Evolutionary conservation across 73 alveolate genomes (phyloP).

Genomic region (Symbiodinium natans): DNA sequence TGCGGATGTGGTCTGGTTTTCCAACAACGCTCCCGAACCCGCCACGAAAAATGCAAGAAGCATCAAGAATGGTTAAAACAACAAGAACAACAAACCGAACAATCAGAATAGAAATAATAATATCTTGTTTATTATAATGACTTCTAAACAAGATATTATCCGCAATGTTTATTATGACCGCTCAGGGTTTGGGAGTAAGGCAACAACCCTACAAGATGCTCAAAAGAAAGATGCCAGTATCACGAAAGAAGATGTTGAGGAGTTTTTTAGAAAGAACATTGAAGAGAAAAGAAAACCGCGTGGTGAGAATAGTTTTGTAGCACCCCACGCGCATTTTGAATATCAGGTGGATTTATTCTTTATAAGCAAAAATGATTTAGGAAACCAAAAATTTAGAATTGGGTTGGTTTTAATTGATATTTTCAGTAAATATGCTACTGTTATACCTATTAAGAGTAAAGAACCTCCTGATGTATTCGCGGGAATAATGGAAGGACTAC

Average conservation of each 20-base stretch:
- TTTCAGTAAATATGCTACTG: conserved; percentile 10
- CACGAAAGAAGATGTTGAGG: not conserved
- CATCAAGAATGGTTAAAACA: not conserved
- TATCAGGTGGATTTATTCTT: not conserved
- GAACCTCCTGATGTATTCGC: not conserved
- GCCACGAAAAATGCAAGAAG: not conserved
- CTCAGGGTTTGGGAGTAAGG: not conserved
- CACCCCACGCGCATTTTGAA: not conserved
- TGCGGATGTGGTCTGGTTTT: not conserved
- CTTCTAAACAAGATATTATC: not conserved
- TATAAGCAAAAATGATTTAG: not conserved
- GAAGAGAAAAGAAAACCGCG: not conserved
- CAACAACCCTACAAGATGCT: not conserved
- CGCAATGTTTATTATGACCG: not conserved
- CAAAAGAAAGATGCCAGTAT: not conserved
- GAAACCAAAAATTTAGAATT: not conserved
- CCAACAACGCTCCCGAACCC: not conserved
- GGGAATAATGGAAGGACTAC: not conserved
- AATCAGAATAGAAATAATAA: not conserved
- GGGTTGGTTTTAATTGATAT: not conserved
- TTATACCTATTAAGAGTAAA: not conserved
- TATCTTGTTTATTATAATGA: not conserved
- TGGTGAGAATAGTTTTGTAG: conserved; percentile 3
- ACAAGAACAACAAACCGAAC: not conserved
- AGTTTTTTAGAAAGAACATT: not conserved